Evolutionary conservation across 2,329 filamentous ascomycete genomes (phyloP).

Genomic region (Penicillium freii): DNA sequence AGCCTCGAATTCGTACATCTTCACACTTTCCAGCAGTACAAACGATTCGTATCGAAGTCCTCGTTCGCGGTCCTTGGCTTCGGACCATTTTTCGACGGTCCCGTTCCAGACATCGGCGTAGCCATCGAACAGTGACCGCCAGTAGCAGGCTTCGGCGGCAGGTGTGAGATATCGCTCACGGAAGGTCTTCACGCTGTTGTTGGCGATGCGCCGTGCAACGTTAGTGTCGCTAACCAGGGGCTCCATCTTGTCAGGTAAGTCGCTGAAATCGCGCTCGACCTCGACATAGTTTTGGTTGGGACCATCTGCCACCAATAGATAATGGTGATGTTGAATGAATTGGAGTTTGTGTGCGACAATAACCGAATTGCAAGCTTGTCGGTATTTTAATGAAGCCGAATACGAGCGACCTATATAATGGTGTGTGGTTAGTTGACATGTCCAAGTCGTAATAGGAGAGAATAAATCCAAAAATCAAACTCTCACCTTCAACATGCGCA

Average conservation of each 20-base stretch:
- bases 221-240: constrained; percentile 39
- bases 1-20: constrained; percentile 28
- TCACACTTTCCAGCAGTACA: constrained; percentile 27
- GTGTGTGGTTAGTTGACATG: background rate
- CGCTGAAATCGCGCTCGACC: constrained; percentile 55
- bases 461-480: background rate
- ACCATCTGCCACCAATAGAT: constrained; percentile 44
- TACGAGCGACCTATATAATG: constrained; percentile 40
- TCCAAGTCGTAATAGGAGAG: background rate
- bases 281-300: constrained; percentile 50
- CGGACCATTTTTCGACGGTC: constrained; percentile 16
- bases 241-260: constrained; percentile 46
- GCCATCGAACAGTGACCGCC: constrained; percentile 45
- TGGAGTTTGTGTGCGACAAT: constrained; percentile 49
- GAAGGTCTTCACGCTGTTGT: constrained; percentile 47
- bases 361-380: constrained; percentile 51
- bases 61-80: constrained; percentile 11
- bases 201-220: constrained; percentile 46
- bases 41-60: constrained; percentile 36
- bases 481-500: constrained; percentile 53
- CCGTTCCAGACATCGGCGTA: constrained; percentile 29
- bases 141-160: constrained; percentile 54
- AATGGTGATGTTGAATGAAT: constrained; percentile 50
- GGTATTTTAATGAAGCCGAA: constrained; percentile 52
- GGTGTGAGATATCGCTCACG: constrained; percentile 52